Percentiles rank a stretch among this genome's conserved stretches.
These are phyloP conservation scores for Sporothrix variecibatus DNA, from an alignment of 2,329 filamentous ascomycete species.

Conservation along the genomic window DNA sequence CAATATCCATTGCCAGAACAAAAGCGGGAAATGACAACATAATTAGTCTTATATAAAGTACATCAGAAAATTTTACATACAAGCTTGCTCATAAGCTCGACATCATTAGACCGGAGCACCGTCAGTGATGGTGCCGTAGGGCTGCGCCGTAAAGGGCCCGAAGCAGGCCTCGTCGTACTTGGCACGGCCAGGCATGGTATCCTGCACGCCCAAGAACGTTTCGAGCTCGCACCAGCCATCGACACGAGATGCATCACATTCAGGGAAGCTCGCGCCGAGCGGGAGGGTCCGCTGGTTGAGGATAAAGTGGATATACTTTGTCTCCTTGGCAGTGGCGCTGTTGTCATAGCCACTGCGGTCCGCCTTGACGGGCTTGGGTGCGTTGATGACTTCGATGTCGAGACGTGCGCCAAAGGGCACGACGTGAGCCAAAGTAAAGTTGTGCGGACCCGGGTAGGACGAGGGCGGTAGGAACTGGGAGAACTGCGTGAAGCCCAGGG, in stretches of 20 bases:
- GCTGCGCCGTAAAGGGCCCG: conserved; percentile 53
- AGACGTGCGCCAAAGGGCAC: conserved; percentile 72
- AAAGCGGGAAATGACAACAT: background rate
- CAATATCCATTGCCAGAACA: background rate
- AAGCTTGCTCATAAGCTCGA: background rate
- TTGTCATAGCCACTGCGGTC: conserved; percentile 55
- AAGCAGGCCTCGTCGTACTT: conserved; percentile 68
- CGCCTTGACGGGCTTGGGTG: conserved; percentile 63
- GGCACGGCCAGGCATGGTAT: conserved; percentile 58
- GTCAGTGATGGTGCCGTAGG: conserved; percentile 53
- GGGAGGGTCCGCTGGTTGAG: conserved; percentile 74
- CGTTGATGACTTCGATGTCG: conserved; percentile 71
- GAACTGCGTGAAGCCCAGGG: conserved; percentile 73
- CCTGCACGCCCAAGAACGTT: conserved; percentile 65
- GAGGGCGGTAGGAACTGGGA: conserved; percentile 57
- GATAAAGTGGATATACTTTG: conserved; percentile 72
- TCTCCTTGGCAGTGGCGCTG: conserved; percentile 51
- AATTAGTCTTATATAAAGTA: background rate
- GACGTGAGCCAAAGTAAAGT: conserved; percentile 66
- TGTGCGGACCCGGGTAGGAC: conserved; percentile 57
- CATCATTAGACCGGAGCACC: conserved; percentile 44
- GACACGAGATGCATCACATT: conserved; percentile 61
- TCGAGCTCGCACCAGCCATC: conserved; percentile 78
- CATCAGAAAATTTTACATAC: background rate
- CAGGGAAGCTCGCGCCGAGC: conserved; percentile 64